Percentiles rank a stretch among this genome's conserved stretches.
These are phyloP conservation scores for Thraustochytrium striatum DNA, from an alignment of 352 stramenopile genomes.

Conservation along the genomic window DNA sequence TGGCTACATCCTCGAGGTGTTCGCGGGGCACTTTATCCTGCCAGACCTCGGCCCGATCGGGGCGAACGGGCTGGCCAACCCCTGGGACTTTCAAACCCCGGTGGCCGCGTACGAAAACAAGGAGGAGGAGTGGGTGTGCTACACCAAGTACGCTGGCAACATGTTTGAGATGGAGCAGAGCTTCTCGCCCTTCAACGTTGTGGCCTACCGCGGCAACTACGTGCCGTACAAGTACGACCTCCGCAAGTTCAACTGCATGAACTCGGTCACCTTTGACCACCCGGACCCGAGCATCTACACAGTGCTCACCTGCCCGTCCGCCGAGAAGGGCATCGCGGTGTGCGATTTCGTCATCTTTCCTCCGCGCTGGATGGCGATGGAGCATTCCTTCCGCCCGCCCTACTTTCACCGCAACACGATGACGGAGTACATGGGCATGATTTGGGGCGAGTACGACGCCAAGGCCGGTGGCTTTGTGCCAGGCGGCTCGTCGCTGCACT, in stretches of 20 bases:
- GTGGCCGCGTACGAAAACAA: slow-evolving; percentile 77
- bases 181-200: slow-evolving; percentile 91
- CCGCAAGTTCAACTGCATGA: slow-evolving; percentile 88
- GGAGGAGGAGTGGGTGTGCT: slow-evolving; percentile 51
- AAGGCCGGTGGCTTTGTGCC: slow-evolving; percentile 85
- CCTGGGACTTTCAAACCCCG: slow-evolving; percentile 86
- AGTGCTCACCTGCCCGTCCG: slow-evolving; percentile 87
- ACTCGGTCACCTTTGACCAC: slow-evolving; percentile 92
- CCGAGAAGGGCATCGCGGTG: slow-evolving; percentile 84
- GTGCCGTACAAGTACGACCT: slow-evolving; percentile 95
- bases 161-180: slow-evolving; percentile 70
- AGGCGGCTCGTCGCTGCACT: slow-evolving; percentile 83
- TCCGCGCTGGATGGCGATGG: slow-evolving; percentile 87
- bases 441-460: slow-evolving; percentile 90
- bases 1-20: slow-evolving; percentile 92
- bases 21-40: slow-evolving; percentile 87
- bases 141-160: slow-evolving; percentile 77
- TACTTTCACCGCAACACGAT: slow-evolving; percentile 91
- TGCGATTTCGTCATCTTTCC: slow-evolving; percentile 97
- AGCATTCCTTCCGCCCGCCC: slow-evolving; percentile 75
- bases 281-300: slow-evolving; percentile 94
- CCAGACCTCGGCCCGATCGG: slow-evolving; percentile 91
- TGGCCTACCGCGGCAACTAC: slow-evolving; percentile 97
- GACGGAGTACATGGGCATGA: slow-evolving; percentile 96
- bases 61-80: slow-evolving; percentile 91